Conservation (phyloP, 495 filamentous ascomycete genomes). For the Aspergillus avenaceus region DNA sequence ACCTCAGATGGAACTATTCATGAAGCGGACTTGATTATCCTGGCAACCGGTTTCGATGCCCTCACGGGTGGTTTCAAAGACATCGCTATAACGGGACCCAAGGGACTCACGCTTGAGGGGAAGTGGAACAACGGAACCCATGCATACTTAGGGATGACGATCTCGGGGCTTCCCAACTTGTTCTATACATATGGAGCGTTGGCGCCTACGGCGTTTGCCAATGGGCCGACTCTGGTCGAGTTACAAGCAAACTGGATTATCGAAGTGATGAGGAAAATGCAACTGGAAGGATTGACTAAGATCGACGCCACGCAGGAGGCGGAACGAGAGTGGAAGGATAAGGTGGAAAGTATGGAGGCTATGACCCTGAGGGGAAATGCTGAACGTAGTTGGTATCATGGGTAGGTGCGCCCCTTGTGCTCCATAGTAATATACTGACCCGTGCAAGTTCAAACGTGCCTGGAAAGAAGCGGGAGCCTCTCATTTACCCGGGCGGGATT, state of each 20-base stretch:
- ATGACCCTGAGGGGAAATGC: no score
- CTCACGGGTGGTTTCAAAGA: constrained; percentile 45
- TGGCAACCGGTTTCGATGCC: constrained; percentile 54
- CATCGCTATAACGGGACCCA: constrained; percentile 43
- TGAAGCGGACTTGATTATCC: constrained; percentile 44
- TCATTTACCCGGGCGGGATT: constrained; percentile 42
- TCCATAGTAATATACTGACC: constrained; percentile 27
- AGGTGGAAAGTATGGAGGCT: constrained; percentile 20
- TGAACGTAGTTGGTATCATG: no score
- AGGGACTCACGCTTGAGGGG: constrained; percentile 31
- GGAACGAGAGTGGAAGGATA: constrained; percentile 34
- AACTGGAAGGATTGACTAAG: constrained; percentile 23
- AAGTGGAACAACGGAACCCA: constrained; percentile 46
- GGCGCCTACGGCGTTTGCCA: constrained; percentile 44
- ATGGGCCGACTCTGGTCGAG: constrained; percentile 50
- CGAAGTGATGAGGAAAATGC: constrained; percentile 39
- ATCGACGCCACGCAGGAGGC: constrained; percentile 38
- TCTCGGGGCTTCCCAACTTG: constrained; percentile 49
- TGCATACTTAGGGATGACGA: constrained; percentile 48
- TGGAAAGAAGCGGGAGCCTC: constrained; percentile 35
- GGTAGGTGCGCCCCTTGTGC: no score
- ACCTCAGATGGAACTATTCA: constrained; percentile 32
- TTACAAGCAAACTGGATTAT: constrained; percentile 51
- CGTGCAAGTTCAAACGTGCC: constrained; percentile 44
- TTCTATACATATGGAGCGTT: constrained; percentile 50